A percentile compares a stretch with the other conserved stretches of the same genome.
phyloP scores from a whole-genome alignment of 1,139 yeast genomes.

The Candida neerlandica region DNA sequence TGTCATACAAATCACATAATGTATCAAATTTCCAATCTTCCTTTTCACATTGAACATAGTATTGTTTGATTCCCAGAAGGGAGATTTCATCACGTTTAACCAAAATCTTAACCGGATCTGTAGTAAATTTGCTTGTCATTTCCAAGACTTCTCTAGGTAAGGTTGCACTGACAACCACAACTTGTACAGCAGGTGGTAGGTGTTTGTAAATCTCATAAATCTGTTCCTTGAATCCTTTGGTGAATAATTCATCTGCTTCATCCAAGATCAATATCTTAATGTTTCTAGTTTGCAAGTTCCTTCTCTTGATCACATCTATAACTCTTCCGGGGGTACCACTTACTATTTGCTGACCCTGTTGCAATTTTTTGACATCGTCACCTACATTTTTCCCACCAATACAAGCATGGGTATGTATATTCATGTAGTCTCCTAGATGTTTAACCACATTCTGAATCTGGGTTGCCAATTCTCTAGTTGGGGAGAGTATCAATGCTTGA shows the following conservation, averaged over 20 bases:
- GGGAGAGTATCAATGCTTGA: slow-evolving; percentile 86
- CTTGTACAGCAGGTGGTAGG: slow-evolving; percentile 82
- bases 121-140: slow-evolving; percentile 84
- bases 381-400: slow-evolving; percentile 90
- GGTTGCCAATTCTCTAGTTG: slow-evolving; percentile 92
- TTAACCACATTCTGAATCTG: slow-evolving; percentile 87
- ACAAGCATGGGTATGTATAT: slow-evolving; percentile 82
- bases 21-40: slow-evolving; percentile 98
- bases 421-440: slow-evolving; percentile 86
- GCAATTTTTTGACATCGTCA: slow-evolving; percentile 72
- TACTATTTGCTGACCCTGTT: slow-evolving; percentile 84
- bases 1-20: slow-evolving; percentile 87
- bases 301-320: slow-evolving; percentile 80
- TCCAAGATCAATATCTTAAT: slow-evolving; percentile 85
- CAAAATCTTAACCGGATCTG: slow-evolving; percentile 86
- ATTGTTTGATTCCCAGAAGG: slow-evolving; percentile 88
- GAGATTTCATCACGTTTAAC: slow-evolving; percentile 90
- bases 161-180: slow-evolving; percentile 94
- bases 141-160: slow-evolving; percentile 82
- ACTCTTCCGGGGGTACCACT: slow-evolving; percentile 98
- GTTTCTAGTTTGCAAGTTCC: slow-evolving; percentile 64
- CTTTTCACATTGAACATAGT: slow-evolving; percentile 79
- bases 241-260: slow-evolving; percentile 91
- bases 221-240: slow-evolving; percentile 91
- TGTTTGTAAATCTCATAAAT: slow-evolving; percentile 84